Conservation (phyloP, 2,329 filamentous ascomycete species). For the Aspergillus costaricaensis region DNA sequence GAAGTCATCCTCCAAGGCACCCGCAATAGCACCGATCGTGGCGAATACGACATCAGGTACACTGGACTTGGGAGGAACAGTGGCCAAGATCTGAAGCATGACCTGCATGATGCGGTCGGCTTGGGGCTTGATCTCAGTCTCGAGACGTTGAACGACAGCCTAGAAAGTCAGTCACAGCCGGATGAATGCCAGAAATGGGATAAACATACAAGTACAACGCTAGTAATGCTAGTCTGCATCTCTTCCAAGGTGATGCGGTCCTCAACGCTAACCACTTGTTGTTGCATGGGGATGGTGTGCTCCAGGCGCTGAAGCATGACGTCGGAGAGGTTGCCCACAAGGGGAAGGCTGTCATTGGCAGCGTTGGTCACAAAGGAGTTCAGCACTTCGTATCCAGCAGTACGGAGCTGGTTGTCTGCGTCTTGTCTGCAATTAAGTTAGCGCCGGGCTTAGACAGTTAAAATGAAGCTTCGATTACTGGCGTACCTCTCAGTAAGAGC, state of each 20-base stretch:
- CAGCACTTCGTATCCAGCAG: conserved; percentile 94
- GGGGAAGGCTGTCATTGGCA: conserved; percentile 77
- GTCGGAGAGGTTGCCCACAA: conserved; percentile 79
- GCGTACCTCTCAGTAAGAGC: conserved; percentile 71
- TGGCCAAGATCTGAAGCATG: conserved; percentile 76
- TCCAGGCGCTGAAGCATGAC: conserved; percentile 90
- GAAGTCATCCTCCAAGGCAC: conserved; percentile 88
- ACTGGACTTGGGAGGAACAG: conserved; percentile 79
- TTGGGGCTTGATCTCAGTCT: conserved; percentile 86
- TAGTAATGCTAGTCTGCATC: conserved; percentile 94
- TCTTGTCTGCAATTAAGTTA: conserved; percentile 53
- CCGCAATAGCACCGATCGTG: conserved; percentile 86
- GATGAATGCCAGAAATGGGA: neutral
- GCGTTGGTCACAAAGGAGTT: conserved; percentile 92
- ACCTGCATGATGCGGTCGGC: conserved; percentile 93
- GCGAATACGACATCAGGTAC: conserved; percentile 94
- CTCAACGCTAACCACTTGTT: conserved; percentile 93
- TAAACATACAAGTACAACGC: conserved; percentile 69
- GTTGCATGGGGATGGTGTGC: conserved; percentile 83
- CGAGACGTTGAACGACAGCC: conserved; percentile 85
- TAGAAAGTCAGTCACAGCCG: conserved; percentile 22
- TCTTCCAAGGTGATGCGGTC: conserved; percentile 95
- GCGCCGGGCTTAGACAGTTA: conserved; percentile 1
- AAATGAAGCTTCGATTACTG: too few species aligned
- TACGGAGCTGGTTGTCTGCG: conserved; percentile 84